phyloP scores from a whole-genome alignment of 2,329 filamentous ascomycete genomes.

The Colletotrichum coccodes region DNA sequence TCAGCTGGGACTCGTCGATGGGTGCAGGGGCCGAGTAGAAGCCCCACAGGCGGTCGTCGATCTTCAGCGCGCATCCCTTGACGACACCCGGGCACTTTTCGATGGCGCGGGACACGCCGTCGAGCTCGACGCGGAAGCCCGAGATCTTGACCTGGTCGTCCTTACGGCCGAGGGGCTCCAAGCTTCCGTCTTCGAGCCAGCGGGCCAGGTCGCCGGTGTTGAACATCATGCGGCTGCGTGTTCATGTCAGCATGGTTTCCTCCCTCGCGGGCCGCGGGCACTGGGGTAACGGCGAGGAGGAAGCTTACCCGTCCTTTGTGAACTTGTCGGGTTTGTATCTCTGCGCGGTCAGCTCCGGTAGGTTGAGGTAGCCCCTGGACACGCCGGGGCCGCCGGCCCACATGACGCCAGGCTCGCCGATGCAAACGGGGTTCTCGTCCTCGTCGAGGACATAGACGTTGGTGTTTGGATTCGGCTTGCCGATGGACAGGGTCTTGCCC shows the following conservation, averaged over 20 bases:
- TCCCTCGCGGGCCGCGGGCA: not conserved
- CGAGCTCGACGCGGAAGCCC: slow-evolving; percentile 70
- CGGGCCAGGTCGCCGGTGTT: slow-evolving; percentile 69
- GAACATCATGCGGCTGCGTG: slow-evolving; percentile 60
- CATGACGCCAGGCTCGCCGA: slow-evolving; percentile 62
- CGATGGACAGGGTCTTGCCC: slow-evolving; percentile 61
- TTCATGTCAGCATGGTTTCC: not conserved
- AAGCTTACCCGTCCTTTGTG: slow-evolving; percentile 57
- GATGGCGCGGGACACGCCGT: slow-evolving; percentile 63
- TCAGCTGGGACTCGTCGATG: slow-evolving; percentile 49
- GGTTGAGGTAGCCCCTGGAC: slow-evolving; percentile 64
- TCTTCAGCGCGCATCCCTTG: slow-evolving; percentile 58
- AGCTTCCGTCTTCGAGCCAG: slow-evolving; percentile 62
- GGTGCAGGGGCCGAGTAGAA: slow-evolving; percentile 53
- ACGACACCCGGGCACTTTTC: slow-evolving; percentile 56
- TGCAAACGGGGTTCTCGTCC: slow-evolving; percentile 50
- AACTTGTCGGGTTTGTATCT: slow-evolving; percentile 63
- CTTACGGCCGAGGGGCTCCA: slow-evolving; percentile 65
- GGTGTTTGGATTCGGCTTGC: slow-evolving; percentile 66
- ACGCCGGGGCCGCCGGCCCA: slow-evolving; percentile 68
- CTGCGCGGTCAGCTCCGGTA: slow-evolving; percentile 59
- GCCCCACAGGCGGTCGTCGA: slow-evolving; percentile 59
- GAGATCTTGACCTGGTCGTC: slow-evolving; percentile 70
- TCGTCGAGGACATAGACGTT: slow-evolving; percentile 64
- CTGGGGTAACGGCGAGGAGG: not conserved